phyloP scores from a whole-genome alignment of 768 basidiomycete species.

The Daedalea quercina region DNA sequence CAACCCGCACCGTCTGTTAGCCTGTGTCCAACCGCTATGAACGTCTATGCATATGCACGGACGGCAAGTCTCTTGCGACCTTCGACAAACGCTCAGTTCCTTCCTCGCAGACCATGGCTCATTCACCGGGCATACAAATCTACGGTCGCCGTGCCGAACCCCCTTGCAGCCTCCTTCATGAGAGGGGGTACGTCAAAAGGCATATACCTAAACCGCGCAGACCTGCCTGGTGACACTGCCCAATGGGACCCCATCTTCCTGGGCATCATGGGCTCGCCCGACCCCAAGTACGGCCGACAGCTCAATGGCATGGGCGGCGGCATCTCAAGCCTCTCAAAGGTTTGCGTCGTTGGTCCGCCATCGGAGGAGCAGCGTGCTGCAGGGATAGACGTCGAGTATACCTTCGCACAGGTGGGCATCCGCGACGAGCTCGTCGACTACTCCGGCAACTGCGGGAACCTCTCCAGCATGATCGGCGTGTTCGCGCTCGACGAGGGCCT shows the following conservation, averaged over 20 bases:
- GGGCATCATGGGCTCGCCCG: conserved; percentile 79
- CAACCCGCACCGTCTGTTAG: too few relatives aligned
- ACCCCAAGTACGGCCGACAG: conserved; percentile 59
- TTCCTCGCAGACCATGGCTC: neutral
- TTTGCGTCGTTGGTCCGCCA: conserved; percentile 55
- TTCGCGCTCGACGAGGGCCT: conserved; percentile 66
- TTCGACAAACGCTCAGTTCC: neutral
- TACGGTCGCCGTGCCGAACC: conserved; percentile 17
- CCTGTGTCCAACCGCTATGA: neutral
- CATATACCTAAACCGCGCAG: conserved; percentile 49
- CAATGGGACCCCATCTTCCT: conserved; percentile 60
- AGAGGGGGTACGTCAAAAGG: conserved; percentile 79
- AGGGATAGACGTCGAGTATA: conserved; percentile 61
- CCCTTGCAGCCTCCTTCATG: conserved; percentile 41
- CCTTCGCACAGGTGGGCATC: conserved; percentile 54
- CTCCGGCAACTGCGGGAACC: conserved; percentile 72
- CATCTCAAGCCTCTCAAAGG: conserved; percentile 67
- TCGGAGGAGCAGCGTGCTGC: conserved; percentile 32
- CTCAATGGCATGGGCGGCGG: conserved; percentile 82
- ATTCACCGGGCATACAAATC: neutral
- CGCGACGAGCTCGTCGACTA: conserved; percentile 55
- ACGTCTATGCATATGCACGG: neutral
- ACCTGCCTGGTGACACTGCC: conserved; percentile 43
- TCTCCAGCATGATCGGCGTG: conserved; percentile 66
- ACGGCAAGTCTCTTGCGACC: neutral